These are phyloP conservation scores for Blastobotrys peoriensis DNA, from an alignment of 805 yeast genomes.

Conservation along the genomic window DNA sequence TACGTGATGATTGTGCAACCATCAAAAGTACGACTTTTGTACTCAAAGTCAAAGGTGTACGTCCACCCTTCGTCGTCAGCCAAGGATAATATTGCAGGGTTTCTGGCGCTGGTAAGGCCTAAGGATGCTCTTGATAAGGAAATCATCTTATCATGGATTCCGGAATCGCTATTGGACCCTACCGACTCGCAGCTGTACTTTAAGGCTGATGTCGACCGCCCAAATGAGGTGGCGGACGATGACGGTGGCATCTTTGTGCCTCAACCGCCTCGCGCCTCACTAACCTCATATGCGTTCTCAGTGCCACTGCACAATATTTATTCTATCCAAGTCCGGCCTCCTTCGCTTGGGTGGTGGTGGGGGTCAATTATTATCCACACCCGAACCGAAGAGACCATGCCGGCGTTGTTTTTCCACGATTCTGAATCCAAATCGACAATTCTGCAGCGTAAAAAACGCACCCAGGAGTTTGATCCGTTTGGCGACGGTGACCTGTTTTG, in stretches of 20 bases:
- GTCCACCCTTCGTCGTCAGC: conserved; percentile 75
- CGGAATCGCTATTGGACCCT: conserved; percentile 40
- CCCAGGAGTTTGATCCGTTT: conserved; percentile 70
- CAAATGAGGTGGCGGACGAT: conserved; percentile 13
- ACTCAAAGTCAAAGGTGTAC: conserved; percentile 49
- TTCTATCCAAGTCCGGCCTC: conserved; percentile 78
- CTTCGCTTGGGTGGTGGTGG: conserved; percentile 84
- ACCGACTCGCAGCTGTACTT: conserved; percentile 44
- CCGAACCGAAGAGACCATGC: conserved; percentile 54
- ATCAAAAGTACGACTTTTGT: conserved; percentile 29
- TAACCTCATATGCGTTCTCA: conserved; percentile 64
- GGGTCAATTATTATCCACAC: conserved; percentile 80
- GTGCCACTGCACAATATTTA: conserved; percentile 54
- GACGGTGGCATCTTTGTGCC: conserved; percentile 35
- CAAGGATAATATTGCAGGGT: conserved; percentile 76
- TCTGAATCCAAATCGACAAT: conserved; percentile 73
- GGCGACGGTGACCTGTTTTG: conserved; percentile 54
- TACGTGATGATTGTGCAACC: not conserved
- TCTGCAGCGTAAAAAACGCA: conserved; percentile 51
- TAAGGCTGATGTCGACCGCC: conserved; percentile 43
- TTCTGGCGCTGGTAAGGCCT: conserved; percentile 57
- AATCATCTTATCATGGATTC: conserved; percentile 60
- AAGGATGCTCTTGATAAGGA: conserved; percentile 46
- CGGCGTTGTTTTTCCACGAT: conserved; percentile 89
- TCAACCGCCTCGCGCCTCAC: conserved; percentile 47